Base-by-base conservation (phyloP, 371 early-diverging fungal species). In the Batkoa obscura region DNA sequence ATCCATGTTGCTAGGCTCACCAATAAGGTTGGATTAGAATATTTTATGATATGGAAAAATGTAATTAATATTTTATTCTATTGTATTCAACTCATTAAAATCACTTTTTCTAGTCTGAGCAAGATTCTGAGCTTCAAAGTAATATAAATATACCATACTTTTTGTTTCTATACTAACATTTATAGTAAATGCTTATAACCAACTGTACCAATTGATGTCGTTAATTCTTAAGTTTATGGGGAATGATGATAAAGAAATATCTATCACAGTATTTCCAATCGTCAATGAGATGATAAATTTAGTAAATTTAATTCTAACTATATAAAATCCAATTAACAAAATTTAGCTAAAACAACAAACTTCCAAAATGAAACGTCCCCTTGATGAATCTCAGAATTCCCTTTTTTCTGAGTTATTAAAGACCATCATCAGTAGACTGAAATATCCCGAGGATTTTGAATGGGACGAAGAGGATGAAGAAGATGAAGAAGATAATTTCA, bases 241-340 rank as follows among this genome's bases (percentile, higher is more conserved):
- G 0, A 75, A 87, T 63, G 88, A 90, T 58, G 81, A 79, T 58
- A 87, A 91, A 61, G 88, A 92, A 46, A 82, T 83, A 2, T 77
- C 85, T 2, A 71, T 77, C 10, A 73, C 81, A 4, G 80, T 90
- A 6, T 83, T 89, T 61, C 68, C 71, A 1, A 82, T 81, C 60
- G 73, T 83, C 39, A 80, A 75, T 50, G 82, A 84, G 53, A 72
- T 76, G 33, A 66, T 85, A 56, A 66, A 67, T 47, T 70, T 86
- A 50, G 74, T 75, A 68, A 63, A 68, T 70, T 54, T 37, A 1
- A 15, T 37, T 15, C 2, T 49, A 2, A 5, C 15, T 36, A 39
- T 38, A n/a, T n/a, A 23, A 37, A 37, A 13, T n/a, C 49, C 56
- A 10, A 15, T 59, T 34, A 55, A 9, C 9, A 55, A 47, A 35